Evolutionary conservation across 768 basidiomycete genomes (phyloP).

Genomic region (Dacryopinax primogenitus): DNA sequence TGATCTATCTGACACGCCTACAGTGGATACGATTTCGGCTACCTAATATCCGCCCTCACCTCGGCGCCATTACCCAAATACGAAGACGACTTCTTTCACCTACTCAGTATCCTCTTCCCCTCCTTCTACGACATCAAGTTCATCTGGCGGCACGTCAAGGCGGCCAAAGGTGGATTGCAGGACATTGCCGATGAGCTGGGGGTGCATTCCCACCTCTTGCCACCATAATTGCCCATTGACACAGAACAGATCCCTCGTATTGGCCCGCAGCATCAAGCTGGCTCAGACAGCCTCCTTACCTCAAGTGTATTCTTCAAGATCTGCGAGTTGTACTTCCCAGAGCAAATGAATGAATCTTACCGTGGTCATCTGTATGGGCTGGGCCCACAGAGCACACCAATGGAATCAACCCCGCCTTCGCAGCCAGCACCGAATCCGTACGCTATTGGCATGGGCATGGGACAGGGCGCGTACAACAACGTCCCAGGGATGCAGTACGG

Average conservation of each 20-base stretch:
- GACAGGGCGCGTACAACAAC: background rate
- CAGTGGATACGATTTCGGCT: conserved; percentile 98
- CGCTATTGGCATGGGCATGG: background rate
- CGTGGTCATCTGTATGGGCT: conserved; percentile 21
- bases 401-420: background rate
- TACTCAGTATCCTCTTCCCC: conserved; percentile 85
- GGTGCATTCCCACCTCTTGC: conserved; percentile 36
- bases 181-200: conserved; percentile 93
- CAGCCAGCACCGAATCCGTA: conserved; percentile 2
- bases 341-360: conserved; percentile 57
- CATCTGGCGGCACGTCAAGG: conserved; percentile 73
- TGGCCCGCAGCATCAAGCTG: conserved; percentile 87
- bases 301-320: conserved; percentile 94
- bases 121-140: conserved; percentile 96
- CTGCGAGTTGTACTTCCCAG: conserved; percentile 80
- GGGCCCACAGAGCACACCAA: background rate
- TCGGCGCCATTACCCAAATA: conserved; percentile 72
- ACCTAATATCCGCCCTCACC: conserved; percentile 81
- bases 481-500: background rate
- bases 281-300: conserved; percentile 91
- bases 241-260: conserved; percentile 62
- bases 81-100: conserved; percentile 82
- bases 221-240: background rate
- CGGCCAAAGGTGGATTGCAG: conserved; percentile 80
- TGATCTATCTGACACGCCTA: background rate